A percentile compares a stretch with the other conserved stretches of the same genome.
phyloP scores from a whole-genome alignment of 2,329 filamentous ascomycete genomes.

The Parastagonospora avenae region DNA sequence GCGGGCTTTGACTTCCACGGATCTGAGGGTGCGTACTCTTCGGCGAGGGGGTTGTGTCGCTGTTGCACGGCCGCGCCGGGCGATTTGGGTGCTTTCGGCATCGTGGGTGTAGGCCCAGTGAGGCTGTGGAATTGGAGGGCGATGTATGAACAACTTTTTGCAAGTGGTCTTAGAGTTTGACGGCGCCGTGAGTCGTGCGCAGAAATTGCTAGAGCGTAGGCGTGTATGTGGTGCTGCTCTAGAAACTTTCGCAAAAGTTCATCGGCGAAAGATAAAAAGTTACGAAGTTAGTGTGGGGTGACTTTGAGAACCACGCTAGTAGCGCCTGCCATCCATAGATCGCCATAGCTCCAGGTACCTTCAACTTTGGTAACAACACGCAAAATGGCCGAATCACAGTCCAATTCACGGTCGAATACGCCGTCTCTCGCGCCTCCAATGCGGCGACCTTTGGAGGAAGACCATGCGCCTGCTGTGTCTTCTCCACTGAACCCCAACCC shows the following conservation, averaged over 20 bases:
- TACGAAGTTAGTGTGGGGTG: slow-evolving; percentile 22
- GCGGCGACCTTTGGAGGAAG: slow-evolving; percentile 71
- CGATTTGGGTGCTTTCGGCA: slow-evolving; percentile 77
- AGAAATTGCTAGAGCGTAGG: too few relatives aligned
- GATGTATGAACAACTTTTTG: too few relatives aligned
- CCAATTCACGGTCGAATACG: slow-evolving; percentile 44
- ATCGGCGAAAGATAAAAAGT: slow-evolving; percentile 6
- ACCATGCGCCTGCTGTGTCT: slow-evolving; percentile 71
- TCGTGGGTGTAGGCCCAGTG: slow-evolving; percentile 53
- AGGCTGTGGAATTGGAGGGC: background rate
- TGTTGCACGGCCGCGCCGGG: slow-evolving; percentile 65
- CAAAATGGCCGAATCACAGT: slow-evolving; percentile 43
- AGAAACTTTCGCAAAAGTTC: slow-evolving; percentile 10
- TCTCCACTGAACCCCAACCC: slow-evolving; percentile 74
- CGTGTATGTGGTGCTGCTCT: background rate
- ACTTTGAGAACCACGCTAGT: background rate
- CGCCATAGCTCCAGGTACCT: background rate
- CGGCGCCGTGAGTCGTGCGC: too few relatives aligned
- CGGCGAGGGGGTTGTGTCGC: slow-evolving; percentile 88
- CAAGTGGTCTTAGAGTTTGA: too few relatives aligned
- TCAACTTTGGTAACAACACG: slow-evolving; percentile 1
- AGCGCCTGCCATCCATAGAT: slow-evolving; percentile 2
- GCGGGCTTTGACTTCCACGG: slow-evolving; percentile 71
- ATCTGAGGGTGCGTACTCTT: slow-evolving; percentile 77
- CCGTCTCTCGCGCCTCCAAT: slow-evolving; percentile 54